Conservation (phyloP, 805 yeast genomes). For the Blastobotrys americana region DNA sequence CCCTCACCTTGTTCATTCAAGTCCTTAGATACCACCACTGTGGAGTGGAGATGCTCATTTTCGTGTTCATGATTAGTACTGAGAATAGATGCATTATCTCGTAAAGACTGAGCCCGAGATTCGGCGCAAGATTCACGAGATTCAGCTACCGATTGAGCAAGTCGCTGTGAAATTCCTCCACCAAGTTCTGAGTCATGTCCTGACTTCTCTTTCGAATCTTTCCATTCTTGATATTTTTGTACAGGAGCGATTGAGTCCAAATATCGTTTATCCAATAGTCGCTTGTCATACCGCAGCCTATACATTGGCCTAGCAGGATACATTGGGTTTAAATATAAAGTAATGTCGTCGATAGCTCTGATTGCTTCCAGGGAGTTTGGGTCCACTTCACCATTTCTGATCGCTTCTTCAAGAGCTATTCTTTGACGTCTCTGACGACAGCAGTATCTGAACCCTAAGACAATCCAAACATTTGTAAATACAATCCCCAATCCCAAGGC, state of each 20-base stretch:
- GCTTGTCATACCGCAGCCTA: conserved; percentile 19
- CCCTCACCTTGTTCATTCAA: conserved; percentile 2
- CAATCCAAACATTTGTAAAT: conserved; percentile 31
- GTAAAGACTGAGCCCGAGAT: background rate
- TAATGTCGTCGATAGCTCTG: conserved; percentile 8
- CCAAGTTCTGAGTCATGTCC: conserved; percentile 14
- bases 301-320: conserved; percentile 8
- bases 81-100: background rate
- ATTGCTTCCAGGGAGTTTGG: conserved; percentile 1
- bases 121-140: background rate
- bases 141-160: conserved; percentile 5
- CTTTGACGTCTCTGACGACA: conserved; percentile 24
- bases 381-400: conserved; percentile 10
- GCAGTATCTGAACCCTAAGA: conserved; percentile 30
- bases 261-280: conserved; percentile 25
- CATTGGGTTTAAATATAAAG: conserved; percentile 16
- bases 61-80: background rate
- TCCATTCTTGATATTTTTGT: conserved; percentile 27
- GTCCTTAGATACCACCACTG: background rate
- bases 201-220: conserved; percentile 19
- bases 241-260: conserved; percentile 29
- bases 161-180: conserved; percentile 18
- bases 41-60: too few species aligned
- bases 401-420: conserved; percentile 11
- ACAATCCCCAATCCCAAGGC: conserved; percentile 33